Conservation (phyloP, 768 basidiomycete genomes). For the Phaffia tasmanica region DNA sequence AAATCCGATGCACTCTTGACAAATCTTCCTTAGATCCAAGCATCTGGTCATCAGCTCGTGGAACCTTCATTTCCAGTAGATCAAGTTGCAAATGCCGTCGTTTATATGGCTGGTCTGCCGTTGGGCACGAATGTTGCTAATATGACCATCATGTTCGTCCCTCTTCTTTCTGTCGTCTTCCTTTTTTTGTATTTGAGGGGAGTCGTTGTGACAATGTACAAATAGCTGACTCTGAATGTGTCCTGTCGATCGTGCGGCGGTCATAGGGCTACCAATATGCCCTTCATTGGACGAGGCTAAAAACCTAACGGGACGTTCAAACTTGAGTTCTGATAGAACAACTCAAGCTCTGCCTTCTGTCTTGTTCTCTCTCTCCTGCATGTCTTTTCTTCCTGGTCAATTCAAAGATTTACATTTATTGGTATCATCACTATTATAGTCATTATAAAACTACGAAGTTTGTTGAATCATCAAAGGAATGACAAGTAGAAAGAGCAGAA, state of each 20-base stretch:
- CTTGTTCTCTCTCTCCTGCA: too few relatives aligned
- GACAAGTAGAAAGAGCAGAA: too few relatives aligned
- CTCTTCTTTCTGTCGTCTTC: background rate
- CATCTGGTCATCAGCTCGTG: conserved; percentile 12
- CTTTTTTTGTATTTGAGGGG: background rate
- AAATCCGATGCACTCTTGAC: background rate
- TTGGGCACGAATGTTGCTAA: conserved; percentile 58
- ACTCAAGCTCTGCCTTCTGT: too few relatives aligned
- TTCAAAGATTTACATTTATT: too few relatives aligned
- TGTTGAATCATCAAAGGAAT: too few relatives aligned
- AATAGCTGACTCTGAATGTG: too few relatives aligned
- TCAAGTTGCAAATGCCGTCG: conserved; percentile 60
- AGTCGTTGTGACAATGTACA: background rate
- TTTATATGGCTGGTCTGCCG: conserved; percentile 60
- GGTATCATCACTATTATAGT: too few relatives aligned
- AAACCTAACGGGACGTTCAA: too few relatives aligned
- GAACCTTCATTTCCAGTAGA: conserved; percentile 54
- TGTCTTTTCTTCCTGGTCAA: too few relatives aligned
- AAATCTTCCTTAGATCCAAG: conserved; percentile 9
- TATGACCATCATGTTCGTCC: conserved; percentile 60
- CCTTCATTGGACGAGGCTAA: conserved; percentile 46
- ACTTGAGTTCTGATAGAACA: too few relatives aligned
- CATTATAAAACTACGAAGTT: too few relatives aligned
- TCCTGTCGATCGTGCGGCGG: too few relatives aligned
- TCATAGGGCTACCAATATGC: conserved; percentile 43